Percentiles rank a stretch among this genome's conserved stretches.
phyloP scores from a whole-genome alignment of 148 eudicot species.

The Chenopodium formosanum region DNA sequence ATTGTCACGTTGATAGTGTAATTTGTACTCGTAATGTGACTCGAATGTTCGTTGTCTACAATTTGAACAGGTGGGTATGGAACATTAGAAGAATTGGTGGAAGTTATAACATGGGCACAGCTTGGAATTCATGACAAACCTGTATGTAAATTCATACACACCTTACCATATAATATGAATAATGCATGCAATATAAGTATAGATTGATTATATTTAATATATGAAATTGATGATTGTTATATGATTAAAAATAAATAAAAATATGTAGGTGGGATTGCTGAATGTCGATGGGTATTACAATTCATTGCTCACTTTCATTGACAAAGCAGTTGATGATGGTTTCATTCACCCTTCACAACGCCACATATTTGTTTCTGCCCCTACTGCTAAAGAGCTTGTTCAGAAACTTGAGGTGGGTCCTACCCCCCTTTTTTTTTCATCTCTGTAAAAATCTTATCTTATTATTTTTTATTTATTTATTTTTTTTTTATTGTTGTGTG shows the following conservation, averaged over 20 bases:
- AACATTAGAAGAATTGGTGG: slow-evolving; percentile 67
- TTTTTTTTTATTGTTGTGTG: neutral
- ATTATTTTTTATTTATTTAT: too few species aligned
- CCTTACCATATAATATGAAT: too few species aligned
- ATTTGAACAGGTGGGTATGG: slow-evolving; percentile 67
- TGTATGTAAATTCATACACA: slow-evolving; percentile 30
- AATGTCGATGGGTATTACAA: slow-evolving; percentile 81
- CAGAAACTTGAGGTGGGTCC: slow-evolving; percentile 64
- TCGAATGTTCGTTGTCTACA: neutral
- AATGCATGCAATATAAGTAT: neutral
- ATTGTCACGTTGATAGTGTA: too few species aligned
- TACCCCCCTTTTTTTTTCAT: neutral
- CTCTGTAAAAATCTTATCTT: neutral
- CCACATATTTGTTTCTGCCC: slow-evolving; percentile 69
- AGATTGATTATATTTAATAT: too few species aligned
- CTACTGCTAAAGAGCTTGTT: slow-evolving; percentile 67
- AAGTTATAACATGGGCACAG: slow-evolving; percentile 76
- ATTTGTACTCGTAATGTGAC: too few species aligned
- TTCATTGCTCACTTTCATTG: slow-evolving; percentile 57
- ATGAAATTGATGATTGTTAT: neutral
- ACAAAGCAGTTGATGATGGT: slow-evolving; percentile 77
- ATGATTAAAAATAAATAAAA: neutral
- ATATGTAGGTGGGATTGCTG: slow-evolving; percentile 64
- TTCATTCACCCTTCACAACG: slow-evolving; percentile 66
- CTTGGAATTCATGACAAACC: slow-evolving; percentile 86